A percentile compares a stretch with the other conserved stretches of the same genome.
Evolutionary conservation across 768 basidiomycete species (phyloP).

Genomic region (Suillus discolor): DNA sequence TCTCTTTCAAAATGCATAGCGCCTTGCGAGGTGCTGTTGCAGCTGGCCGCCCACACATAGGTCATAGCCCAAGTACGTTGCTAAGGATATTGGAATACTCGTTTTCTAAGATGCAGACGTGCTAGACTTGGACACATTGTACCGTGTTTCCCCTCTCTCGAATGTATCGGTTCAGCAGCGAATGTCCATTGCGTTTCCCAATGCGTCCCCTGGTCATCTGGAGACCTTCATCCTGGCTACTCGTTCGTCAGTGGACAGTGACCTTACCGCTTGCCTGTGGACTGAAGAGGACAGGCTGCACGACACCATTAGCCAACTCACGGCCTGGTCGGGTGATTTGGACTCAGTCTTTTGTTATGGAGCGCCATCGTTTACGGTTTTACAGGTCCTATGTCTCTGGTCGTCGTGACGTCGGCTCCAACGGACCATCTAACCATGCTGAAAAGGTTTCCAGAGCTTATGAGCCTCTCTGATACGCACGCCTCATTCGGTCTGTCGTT

Average conservation of each 20-base stretch:
- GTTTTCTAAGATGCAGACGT: neutral
- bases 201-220: constrained; percentile 29
- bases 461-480: constrained; percentile 14
- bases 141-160: constrained; percentile 24
- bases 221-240: constrained; percentile 40
- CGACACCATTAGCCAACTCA: constrained; percentile 37
- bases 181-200: constrained; percentile 38
- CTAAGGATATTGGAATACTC: neutral
- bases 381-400: constrained; percentile 51
- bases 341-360: neutral
- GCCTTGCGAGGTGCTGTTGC: constrained; percentile 13
- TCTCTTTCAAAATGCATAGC: constrained; percentile 33
- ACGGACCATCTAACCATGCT: constrained; percentile 19
- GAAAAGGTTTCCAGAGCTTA: constrained; percentile 20
- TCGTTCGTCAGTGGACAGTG: constrained; percentile 9
- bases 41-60: neutral
- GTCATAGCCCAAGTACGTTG: neutral
- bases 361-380: neutral
- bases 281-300: constrained; percentile 38
- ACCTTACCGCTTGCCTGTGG: constrained; percentile 56
- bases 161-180: constrained; percentile 35
- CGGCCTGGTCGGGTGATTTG: constrained; percentile 46
- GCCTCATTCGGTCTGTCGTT: constrained; percentile 33
- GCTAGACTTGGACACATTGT: neutral
- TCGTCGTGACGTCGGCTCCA: constrained; percentile 44